A percentile compares a stretch with the other conserved stretches of the same genome.
These are phyloP conservation scores for Fusarium lateritium DNA, from an alignment of 2,329 filamentous ascomycete genomes.

Conservation along the genomic window DNA sequence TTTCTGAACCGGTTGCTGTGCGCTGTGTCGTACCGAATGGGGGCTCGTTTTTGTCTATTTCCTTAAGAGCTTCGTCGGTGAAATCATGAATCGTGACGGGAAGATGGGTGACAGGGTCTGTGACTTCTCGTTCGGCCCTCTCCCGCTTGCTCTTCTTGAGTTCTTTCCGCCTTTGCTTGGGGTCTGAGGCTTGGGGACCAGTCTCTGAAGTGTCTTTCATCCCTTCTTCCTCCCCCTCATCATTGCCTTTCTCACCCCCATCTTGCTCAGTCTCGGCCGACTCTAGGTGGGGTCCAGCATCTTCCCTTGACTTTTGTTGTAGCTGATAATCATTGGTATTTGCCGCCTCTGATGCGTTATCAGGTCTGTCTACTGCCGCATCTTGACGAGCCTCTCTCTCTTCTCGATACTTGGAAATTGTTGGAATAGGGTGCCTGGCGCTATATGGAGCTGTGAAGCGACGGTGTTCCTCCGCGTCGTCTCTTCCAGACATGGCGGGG, in stretches of 20 bases:
- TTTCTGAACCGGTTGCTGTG: conserved; percentile 57
- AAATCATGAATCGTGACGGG: conserved; percentile 78
- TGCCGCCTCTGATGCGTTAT: conserved; percentile 27
- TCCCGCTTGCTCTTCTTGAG: conserved; percentile 62
- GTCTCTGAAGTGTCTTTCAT: conserved; percentile 56
- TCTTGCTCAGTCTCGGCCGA: conserved; percentile 31
- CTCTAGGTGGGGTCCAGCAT: conserved; percentile 20
- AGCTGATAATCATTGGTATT: conserved; percentile 22
- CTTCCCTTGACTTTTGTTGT: conserved; percentile 35
- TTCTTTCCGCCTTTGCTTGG: conserved; percentile 63
- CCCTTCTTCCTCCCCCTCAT: conserved; percentile 27
- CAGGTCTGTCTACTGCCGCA: conserved; percentile 54
- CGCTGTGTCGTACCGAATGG: conserved; percentile 55
- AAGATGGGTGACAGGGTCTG: conserved; percentile 80
- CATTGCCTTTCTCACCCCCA: conserved; percentile 24
- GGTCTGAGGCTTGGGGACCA: conserved; percentile 56
- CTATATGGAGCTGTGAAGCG: conserved; percentile 60
- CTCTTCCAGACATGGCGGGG: conserved; percentile 54
- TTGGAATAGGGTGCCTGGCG: conserved; percentile 62
- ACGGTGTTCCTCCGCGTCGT: conserved; percentile 56
- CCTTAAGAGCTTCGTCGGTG: conserved; percentile 71
- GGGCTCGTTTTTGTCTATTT: conserved; percentile 51
- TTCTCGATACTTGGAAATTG: conserved; percentile 64
- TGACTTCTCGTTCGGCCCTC: conserved; percentile 73
- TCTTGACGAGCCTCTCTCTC: conserved; percentile 62